A percentile compares a stretch with the other conserved stretches of the same genome.
phyloP scores from a whole-genome alignment of 2,329 filamentous ascomycete genomes.

The Grosmannia clavigera region DNA sequence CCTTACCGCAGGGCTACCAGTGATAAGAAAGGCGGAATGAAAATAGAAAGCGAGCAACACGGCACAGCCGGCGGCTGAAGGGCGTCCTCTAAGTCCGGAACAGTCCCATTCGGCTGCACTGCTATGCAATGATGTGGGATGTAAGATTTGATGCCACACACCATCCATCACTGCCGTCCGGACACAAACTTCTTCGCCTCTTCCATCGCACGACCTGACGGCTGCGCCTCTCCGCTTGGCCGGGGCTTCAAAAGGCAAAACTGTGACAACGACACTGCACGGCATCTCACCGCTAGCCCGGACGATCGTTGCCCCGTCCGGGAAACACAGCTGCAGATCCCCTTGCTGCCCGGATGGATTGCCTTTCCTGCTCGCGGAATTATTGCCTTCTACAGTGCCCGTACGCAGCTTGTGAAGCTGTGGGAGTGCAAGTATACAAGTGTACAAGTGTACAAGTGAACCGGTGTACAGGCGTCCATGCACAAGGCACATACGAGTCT shows the following conservation, averaged over 20 bases:
- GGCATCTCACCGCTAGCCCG: neutral
- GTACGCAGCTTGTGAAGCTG: neutral
- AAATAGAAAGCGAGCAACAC: neutral
- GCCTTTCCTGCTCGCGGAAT: no score
- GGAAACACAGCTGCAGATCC: neutral
- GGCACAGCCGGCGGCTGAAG: neutral
- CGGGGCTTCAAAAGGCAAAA: no score
- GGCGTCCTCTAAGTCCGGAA: neutral
- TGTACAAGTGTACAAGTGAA: neutral
- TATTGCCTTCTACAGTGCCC: neutral
- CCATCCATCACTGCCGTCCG: neutral
- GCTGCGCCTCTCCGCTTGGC: neutral
- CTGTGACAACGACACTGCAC: neutral
- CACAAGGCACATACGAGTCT: neutral
- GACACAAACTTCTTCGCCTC: neutral
- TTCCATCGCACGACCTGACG: neutral
- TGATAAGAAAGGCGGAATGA: neutral
- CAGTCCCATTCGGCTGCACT: neutral
- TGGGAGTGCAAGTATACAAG: neutral
- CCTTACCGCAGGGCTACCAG: neutral
- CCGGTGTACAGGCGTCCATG: neutral
- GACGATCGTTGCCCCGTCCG: neutral
- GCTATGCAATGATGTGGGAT: neutral
- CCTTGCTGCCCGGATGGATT: neutral
- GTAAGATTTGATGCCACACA: neutral